phyloP scores from a whole-genome alignment of 1,139 yeast species.

The Komagataea norvegica region DNA sequence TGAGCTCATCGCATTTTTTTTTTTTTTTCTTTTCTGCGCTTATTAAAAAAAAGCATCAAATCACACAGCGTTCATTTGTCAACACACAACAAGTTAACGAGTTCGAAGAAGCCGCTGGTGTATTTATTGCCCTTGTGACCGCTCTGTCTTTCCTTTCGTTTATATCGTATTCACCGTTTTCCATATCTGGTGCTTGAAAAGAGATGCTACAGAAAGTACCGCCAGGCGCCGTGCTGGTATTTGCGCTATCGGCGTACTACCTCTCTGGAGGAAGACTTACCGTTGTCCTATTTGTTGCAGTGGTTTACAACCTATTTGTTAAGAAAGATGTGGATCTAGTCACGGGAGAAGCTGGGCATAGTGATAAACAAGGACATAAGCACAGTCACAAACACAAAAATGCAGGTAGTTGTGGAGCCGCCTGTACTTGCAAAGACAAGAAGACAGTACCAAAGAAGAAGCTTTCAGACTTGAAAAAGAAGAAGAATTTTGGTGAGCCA shows the following conservation, averaged over 20 bases:
- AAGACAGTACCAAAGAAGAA: conserved; percentile 22
- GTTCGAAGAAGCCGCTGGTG: neutral
- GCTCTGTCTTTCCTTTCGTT: neutral
- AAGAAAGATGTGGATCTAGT: conserved; percentile 1
- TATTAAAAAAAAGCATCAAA: conserved; percentile 4
- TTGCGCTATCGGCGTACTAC: conserved; percentile 13
- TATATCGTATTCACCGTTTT: neutral
- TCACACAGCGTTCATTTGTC: conserved; percentile 6
- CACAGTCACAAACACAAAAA: conserved; percentile 18
- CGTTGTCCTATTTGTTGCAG: conserved; percentile 27
- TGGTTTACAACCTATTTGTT: conserved; percentile 27
- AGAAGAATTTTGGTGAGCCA: conserved; percentile 20
- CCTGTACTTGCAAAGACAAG: conserved; percentile 27
- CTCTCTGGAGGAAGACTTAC: conserved; percentile 34
- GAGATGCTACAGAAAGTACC: conserved; percentile 8
- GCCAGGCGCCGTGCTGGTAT: conserved; percentile 4
- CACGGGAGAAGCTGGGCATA: neutral
- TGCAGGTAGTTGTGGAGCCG: conserved; percentile 29
- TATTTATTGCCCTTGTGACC: conserved; percentile 1
- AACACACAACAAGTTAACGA: too few species aligned
- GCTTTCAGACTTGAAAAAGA: conserved; percentile 19
- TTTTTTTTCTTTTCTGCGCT: neutral
- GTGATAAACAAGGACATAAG: conserved; percentile 7
- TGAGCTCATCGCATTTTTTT: neutral
- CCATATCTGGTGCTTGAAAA: neutral